Base-by-base conservation (phyloP, 2,329 filamentous ascomycete genomes). In the Exophiala sp. region DNA sequence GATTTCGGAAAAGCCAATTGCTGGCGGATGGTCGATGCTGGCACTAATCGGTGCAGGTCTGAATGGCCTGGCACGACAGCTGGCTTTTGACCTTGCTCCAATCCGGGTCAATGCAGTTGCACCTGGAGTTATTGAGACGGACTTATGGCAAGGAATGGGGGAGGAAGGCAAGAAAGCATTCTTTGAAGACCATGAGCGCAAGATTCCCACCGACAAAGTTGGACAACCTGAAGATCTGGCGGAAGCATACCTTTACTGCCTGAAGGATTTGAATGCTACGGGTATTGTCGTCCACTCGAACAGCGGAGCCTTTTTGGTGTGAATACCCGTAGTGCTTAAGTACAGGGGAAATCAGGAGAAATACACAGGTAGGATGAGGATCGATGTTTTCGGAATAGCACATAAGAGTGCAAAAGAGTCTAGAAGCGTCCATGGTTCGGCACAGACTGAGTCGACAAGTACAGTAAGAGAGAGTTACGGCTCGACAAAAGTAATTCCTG, bases 31-130 rank as follows among this genome's bases (percentile, higher is more conserved):
- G 78, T 69, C 70, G 3, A 69, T 82, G 16, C 59, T 81, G 1
- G 72, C 73, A 0, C 69, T 70, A 1, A 79, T 76, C 48, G 76
- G 74, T 0, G 75, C 78, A 0, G 83, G 77, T 0, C 58, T 81
- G 5, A 72, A 82, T 46, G 75, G 77, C 2, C 73, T 86, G 65
- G 72, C 75, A 2, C 72, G 79, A 1, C 77, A 74, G 2, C 68
- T 88, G 33, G 85, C 85, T 1, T 62, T 87, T 32, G 84, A 88
- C 62, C 63, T 89, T 51, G 77, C 76, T 58, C 85, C 85, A 0
- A 68, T 87, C 7, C 71, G 86, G 1, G 83, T 87, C 21, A 88
- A 88, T 64, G 64, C 78, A 0, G 80, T 88, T 1, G 72, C 69
- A 49, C 82, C 83, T 0, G 85, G 84, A 0, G 70, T 73, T 0